Evolutionary conservation across 257 asterid species (phyloP), one percentile per base, ranked within the genome.

Genomic region (Salvia rosmarinus): DNA sequence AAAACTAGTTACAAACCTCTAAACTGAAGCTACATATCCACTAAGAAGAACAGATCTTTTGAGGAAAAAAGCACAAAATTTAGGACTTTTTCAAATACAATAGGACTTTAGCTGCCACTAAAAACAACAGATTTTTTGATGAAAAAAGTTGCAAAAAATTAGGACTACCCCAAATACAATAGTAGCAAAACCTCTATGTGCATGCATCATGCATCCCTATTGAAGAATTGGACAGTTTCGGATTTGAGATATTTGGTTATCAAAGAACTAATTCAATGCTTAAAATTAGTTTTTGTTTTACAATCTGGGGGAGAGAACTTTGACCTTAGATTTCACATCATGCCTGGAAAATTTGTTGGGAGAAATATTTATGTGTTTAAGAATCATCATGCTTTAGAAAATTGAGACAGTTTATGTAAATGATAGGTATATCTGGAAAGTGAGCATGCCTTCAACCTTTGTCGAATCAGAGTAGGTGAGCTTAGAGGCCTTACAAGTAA

Each of bases 1-100:
- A 20, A 40, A 16, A 56, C 39, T 61, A 40, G 46, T 59, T 47
- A 13, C 58, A 16, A 50, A 23, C 35, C 75, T 47, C 35, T 59
- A 32, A 19, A 57, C 4, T 25, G 30, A 25, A 25, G 30, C 30
- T 25, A 25, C 30, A 25, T 1, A 1, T 25, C 30, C 30, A 25
- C 30, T 25, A 25, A 11, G 10, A 28, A 46, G 14, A 12, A 54
- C 5, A 6, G 11, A 6, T 37, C 2, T 56, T 46, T 35, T 34
- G 23, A 6, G 60, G 11, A 14, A 65, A 23, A 21, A 67, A 5
- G 6, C 52, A 11, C 13, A 44, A 6, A 19, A 58, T 21, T n/a
- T 14, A 17, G 42, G 39, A 34, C 4, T n/a, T 23, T 64, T 40
- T 37, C 66, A 63, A 19, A 23, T 61, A 37, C 43, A 8, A 35